phyloP scores from a whole-genome alignment of 768 basidiomycete genomes.

The Trametes sanguinea region DNA sequence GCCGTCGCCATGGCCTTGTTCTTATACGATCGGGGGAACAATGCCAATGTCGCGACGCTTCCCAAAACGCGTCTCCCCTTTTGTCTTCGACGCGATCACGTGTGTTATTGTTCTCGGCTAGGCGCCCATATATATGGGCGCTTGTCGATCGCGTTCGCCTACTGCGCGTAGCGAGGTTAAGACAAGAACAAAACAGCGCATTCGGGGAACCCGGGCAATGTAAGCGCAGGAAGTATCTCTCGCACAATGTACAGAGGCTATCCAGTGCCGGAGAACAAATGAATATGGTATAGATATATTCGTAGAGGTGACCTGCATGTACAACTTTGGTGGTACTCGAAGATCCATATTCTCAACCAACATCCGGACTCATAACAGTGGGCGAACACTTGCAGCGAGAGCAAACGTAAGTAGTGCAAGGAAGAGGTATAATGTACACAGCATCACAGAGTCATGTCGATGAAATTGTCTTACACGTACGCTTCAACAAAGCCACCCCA shows the following conservation, averaged over 20 bases:
- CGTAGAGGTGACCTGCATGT: too few species aligned
- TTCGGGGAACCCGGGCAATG: too few species aligned
- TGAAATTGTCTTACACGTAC: conserved; percentile 20
- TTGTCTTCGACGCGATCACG: conserved; percentile 22
- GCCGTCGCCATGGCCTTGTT: not conserved
- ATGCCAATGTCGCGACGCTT: not conserved
- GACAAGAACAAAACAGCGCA: too few species aligned
- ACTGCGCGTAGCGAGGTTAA: not conserved
- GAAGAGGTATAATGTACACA: conserved; percentile 1
- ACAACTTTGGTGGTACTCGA: too few species aligned
- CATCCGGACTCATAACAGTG: too few species aligned
- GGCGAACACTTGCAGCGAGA: too few species aligned
- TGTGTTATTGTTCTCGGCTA: conserved; percentile 21
- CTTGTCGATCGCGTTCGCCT: not conserved
- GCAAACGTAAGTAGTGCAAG: too few species aligned
- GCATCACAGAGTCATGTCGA: not conserved
- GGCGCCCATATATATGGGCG: not conserved
- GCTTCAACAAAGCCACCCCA: conserved; percentile 69
- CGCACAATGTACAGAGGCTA: too few species aligned
- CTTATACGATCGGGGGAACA: conserved; percentile 12
- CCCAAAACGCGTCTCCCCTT: conserved; percentile 11
- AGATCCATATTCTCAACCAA: too few species aligned
- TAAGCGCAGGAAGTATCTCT: too few species aligned
- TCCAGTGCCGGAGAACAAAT: too few species aligned
- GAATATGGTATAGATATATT: too few species aligned